These are phyloP conservation scores for Microcyclosporella mali DNA, from an alignment of 2,329 filamentous ascomycete genomes.

Conservation along the genomic window DNA sequence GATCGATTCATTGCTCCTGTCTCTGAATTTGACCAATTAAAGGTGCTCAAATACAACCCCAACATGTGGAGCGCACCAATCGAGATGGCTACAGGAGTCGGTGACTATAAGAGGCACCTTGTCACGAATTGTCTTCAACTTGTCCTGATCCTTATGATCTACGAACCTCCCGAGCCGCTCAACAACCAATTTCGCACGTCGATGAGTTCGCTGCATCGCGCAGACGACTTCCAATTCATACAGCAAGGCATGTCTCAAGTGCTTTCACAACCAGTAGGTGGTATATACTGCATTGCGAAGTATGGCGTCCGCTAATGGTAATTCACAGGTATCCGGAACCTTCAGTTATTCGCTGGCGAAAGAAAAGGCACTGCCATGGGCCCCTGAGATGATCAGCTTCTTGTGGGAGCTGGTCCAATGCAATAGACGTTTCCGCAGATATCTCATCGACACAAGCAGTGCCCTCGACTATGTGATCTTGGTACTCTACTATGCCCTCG, in stretches of 20 bases:
- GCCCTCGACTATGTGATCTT: constrained; percentile 90
- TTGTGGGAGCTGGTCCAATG: constrained; percentile 97
- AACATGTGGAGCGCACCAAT: constrained; percentile 91
- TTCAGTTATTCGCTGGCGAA: constrained; percentile 77
- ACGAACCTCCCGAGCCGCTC: constrained; percentile 20
- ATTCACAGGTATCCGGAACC: constrained; percentile 65
- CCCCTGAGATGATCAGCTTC: constrained; percentile 91
- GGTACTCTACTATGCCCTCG: constrained; percentile 85
- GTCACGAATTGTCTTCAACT: constrained; percentile 90
- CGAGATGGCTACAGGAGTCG: constrained; percentile 80
- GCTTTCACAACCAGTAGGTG: constrained; percentile 68
- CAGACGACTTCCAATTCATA: constrained; percentile 96
- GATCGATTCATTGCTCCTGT: not conserved
- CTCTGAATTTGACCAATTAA: constrained; percentile 3
- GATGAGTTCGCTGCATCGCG: constrained; percentile 78
- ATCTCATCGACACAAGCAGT: constrained; percentile 91
- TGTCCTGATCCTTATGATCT: constrained; percentile 56
- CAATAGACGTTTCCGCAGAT: constrained; percentile 93
- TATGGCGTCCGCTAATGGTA: not conserved
- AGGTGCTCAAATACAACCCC: constrained; percentile 94
- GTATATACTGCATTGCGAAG: too few species aligned
- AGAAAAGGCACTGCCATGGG: constrained; percentile 74
- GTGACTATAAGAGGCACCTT: constrained; percentile 67
- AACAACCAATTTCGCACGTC: constrained; percentile 96
- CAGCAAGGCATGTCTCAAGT: constrained; percentile 39